Conservation (phyloP, 208 protist genomes). For the Balamuthia mandrillaris region DNA sequence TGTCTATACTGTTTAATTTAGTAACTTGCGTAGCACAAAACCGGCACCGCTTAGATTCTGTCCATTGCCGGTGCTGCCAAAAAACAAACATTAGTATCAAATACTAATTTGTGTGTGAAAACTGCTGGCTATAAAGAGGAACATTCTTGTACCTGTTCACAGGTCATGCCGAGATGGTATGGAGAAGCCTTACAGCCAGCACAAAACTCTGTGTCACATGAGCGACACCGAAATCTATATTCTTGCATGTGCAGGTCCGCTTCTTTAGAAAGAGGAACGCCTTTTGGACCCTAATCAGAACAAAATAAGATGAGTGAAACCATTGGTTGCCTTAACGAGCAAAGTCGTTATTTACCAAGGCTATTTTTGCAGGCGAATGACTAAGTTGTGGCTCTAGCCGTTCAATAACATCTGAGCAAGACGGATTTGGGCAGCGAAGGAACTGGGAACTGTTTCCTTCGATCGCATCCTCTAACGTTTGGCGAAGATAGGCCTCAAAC, state of each 20-base stretch:
- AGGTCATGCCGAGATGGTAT: neutral
- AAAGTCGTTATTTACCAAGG: neutral
- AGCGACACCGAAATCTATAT: neutral
- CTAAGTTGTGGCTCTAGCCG: neutral
- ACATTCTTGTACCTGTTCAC: neutral
- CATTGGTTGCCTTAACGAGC: neutral
- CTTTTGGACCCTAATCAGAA: neutral
- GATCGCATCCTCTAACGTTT: too few relatives aligned
- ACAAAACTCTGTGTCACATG: conserved; percentile 11
- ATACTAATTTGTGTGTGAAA: too few relatives aligned
- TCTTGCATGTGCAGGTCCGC: neutral
- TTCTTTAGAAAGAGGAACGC: neutral
- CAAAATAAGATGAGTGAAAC: neutral
- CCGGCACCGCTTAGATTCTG: too few relatives aligned
- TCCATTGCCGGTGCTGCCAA: too few relatives aligned
- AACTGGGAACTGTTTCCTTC: neutral
- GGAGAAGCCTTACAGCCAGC: neutral
- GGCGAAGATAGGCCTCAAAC: too few relatives aligned
- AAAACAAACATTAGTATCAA: too few relatives aligned
- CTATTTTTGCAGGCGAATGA: neutral
- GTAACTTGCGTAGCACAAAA: too few relatives aligned
- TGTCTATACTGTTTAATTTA: too few relatives aligned
- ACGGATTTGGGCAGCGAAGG: neutral
- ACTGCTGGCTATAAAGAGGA: neutral
- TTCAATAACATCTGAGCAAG: neutral